Conservation (phyloP, 2,329 filamentous ascomycete genomes). For the Myriangium duriaei region DNA sequence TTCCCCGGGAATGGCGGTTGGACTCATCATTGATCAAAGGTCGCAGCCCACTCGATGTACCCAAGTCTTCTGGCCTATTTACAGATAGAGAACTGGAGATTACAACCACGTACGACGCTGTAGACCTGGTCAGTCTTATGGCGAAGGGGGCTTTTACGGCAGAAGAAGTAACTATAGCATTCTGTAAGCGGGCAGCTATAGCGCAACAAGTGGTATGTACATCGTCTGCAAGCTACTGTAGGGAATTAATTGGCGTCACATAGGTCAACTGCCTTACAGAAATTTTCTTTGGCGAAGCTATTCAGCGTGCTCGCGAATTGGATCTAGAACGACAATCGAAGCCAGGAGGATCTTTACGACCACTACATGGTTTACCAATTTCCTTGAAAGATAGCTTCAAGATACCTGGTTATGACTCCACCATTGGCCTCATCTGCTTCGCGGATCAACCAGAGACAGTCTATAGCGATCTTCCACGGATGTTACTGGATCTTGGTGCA, state of each 20-base stretch:
- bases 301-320: slow-evolving; percentile 28
- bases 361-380: slow-evolving; percentile 41
- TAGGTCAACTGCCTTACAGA: slow-evolving; percentile 34
- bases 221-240: neutral
- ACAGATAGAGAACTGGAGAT: slow-evolving; percentile 37
- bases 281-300: slow-evolving; percentile 26
- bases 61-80: slow-evolving; percentile 38
- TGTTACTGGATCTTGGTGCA: slow-evolving; percentile 31
- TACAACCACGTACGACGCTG: slow-evolving; percentile 39
- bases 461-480: slow-evolving; percentile 25
- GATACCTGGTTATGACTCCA: slow-evolving; percentile 41
- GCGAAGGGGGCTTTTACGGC: slow-evolving; percentile 18
- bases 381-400: slow-evolving; percentile 36
- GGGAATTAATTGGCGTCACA: too few relatives aligned
- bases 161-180: slow-evolving; percentile 24
- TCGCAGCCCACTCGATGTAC: slow-evolving; percentile 30
- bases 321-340: slow-evolving; percentile 26
- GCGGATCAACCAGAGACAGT: slow-evolving; percentile 17
- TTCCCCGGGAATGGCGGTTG: slow-evolving; percentile 11
- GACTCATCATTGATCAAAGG: slow-evolving; percentile 2
- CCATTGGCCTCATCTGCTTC: slow-evolving; percentile 44
- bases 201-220: slow-evolving; percentile 18
- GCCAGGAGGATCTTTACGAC: slow-evolving; percentile 25
- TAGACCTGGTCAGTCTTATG: slow-evolving; percentile 25
- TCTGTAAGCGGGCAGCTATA: slow-evolving; percentile 26